Base-by-base conservation (phyloP, 148 eudicot species). In the Polygonum maritimum region DNA sequence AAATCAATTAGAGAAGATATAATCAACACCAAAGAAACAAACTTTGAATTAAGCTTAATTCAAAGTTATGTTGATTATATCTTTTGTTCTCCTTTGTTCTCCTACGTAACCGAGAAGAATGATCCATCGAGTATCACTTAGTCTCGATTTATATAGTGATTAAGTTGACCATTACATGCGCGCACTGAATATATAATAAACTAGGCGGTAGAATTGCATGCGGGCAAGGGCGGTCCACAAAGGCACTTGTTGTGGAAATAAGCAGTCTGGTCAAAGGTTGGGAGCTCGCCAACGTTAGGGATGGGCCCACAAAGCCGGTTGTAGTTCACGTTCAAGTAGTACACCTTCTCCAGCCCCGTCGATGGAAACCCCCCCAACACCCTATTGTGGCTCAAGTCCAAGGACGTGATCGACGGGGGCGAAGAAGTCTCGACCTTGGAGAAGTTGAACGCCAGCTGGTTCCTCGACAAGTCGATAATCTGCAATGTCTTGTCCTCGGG, bases 301-400 rank as follows among this genome's bases (percentile, higher is more conserved):
- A 89, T 86, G 57, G 77, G 76, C 15, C 93, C 91, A 52, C 91
- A 89, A 1, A 89, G 80, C 57, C 72, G 69, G 21, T 89, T 89
- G 48, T 88, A 84, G 52, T 88, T 88, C 72, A 89, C 84, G 44
- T 89, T 79, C 22, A 89, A 71, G 7, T 52, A 75, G 80, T 48
- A 86, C 0, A 67, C 45, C 3, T 71, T 26, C 4, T 79, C 77
- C 76, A 85, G 54, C 22, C 80, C 82, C 6, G 15, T 47, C 6
- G 15, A 21, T 7, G 94, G 89, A 2, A 90, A 10, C 15, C 79
- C 70, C 14, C 94, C 94, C 4, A 40, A 80, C 21, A 90, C 80
- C 82, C 71, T 77, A 73, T 90, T 90, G 21, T 88, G 94, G 73
- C 82, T 82, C 84, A 90, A 35, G 57, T 87, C 86, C 49, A 89